Conservation (phyloP, 257 asterid genomes). For the Capsicum pubescens region DNA sequence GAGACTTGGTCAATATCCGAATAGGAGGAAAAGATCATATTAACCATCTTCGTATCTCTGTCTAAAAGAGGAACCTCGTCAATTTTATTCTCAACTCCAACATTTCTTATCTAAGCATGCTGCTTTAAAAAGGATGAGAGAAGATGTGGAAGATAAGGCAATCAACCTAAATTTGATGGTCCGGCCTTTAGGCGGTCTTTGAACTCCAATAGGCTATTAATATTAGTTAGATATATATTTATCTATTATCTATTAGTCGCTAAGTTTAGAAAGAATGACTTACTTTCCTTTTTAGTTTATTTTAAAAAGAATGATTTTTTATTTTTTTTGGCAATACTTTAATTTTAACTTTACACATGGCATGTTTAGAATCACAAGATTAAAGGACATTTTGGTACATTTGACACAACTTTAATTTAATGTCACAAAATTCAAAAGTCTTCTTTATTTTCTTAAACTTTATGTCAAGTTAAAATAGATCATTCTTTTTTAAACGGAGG, state of each 20-base stretch:
- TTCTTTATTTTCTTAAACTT: too few relatives aligned
- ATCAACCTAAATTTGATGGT: constrained; percentile 52
- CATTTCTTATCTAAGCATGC: constrained; percentile 49
- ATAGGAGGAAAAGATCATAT: constrained; percentile 91
- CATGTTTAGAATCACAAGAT: too few relatives aligned
- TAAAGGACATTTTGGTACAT: too few relatives aligned
- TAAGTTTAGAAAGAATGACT: too few relatives aligned
- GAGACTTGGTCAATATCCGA: constrained; percentile 75
- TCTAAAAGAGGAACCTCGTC: constrained; percentile 55
- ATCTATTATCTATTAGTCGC: too few relatives aligned
- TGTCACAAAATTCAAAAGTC: too few relatives aligned
- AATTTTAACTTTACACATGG: too few relatives aligned
- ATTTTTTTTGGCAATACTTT: too few relatives aligned
- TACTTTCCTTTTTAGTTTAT: constrained; percentile 41
- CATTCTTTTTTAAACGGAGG: too few relatives aligned
- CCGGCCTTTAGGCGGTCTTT: constrained; percentile 72
- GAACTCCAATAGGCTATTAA: constrained; percentile 64
- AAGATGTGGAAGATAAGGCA: constrained; percentile 92
- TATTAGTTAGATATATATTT: constrained; percentile 60
- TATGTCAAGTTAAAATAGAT: too few relatives aligned
- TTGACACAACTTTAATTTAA: too few relatives aligned
- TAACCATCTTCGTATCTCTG: constrained; percentile 72
- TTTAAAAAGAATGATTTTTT: too few relatives aligned
- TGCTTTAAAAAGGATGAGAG: constrained; percentile 92
- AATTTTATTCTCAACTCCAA: constrained; percentile 44